These are phyloP conservation scores for Mycena rosella DNA, from an alignment of 768 basidiomycete genomes.

Conservation along the genomic window DNA sequence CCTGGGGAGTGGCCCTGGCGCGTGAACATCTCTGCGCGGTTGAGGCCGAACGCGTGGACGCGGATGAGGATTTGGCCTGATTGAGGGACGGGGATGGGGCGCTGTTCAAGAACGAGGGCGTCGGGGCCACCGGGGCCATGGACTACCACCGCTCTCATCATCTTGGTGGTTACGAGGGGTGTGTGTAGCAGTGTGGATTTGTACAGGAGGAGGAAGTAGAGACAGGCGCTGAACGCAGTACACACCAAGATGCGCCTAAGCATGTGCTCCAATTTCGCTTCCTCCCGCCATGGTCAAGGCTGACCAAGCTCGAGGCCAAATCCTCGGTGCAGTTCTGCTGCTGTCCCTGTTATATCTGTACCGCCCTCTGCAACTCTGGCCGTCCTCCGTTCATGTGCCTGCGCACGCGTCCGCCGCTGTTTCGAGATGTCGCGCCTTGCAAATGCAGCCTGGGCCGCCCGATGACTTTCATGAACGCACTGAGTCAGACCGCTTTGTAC, in stretches of 20 bases:
- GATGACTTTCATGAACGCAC: constrained; percentile 60
- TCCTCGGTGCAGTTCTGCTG: background rate
- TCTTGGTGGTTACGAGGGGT: no score
- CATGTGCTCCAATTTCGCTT: no score
- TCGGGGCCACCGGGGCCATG: no score
- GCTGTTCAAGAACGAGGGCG: background rate
- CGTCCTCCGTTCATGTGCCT: background rate
- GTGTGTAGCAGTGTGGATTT: no score
- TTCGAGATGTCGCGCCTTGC: constrained; percentile 58
- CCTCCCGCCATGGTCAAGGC: background rate
- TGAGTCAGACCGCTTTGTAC: constrained; percentile 74
- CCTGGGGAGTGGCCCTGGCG: constrained; percentile 41
- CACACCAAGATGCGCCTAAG: no score
- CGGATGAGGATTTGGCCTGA: constrained; percentile 42
- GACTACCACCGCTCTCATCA: no score
- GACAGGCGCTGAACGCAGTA: no score
- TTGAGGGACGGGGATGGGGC: constrained; percentile 37
- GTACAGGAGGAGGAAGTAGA: no score
- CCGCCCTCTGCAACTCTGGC: background rate
- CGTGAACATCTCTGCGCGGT: constrained; percentile 42
- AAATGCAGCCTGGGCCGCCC: constrained; percentile 57
- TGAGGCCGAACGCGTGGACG: constrained; percentile 37
- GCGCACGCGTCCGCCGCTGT: constrained; percentile 45
- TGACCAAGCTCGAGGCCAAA: background rate
- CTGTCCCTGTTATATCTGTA: background rate